Base-by-base conservation (phyloP, 441 rosid species). In the Erysimum cheiri region DNA sequence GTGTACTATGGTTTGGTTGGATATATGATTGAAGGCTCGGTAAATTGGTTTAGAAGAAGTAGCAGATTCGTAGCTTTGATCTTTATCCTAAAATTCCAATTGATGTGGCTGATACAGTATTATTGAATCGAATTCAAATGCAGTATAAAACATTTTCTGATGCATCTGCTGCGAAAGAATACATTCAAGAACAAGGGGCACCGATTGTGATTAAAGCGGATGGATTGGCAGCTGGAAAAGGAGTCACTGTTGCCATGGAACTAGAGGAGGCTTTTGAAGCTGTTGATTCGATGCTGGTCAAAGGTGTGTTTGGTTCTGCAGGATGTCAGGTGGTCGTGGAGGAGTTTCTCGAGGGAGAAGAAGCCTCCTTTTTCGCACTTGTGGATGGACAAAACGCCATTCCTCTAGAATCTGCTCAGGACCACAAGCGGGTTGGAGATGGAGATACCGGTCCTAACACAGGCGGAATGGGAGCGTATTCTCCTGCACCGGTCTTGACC, bases 381-480 rank as follows among this genome's bases (percentile, higher is more conserved):
- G 98, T 94, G 64, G 98, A 94, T 80, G 98, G 98, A 63, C 94
- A 90, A 75, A 87, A 88, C 79, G 97, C 97, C 40, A 83, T 92
- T 48, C 96, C 98, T 15, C 78, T 92, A 31, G 98, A 94, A 79
- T 92, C 97, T 68, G 98, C 98, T 52, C 97, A 90, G 70, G 98
- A 94, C 78, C 97, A 94, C 77, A 94, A 92, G 81, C 83, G 94
- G 39, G 97, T 94, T 66, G 98, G 98, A 41, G 97, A 94, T 81
- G 98, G 98, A 69, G 98, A 92, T 76, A 88, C 86, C 0, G 98
- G 97, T 46, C 96, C 97, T 4, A 92, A 94, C 77, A 94, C 98
- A 11, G 98, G 98, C 1, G 96, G 97, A 33, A 93, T 91, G 97
- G 97, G 98, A 46, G 98, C 98, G 0, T 92, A 90, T 79, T 94